Evolutionary conservation across 805 yeast species (phyloP), one percentile per base, ranked within the genome.

Genomic region (Candida golubevii): DNA sequence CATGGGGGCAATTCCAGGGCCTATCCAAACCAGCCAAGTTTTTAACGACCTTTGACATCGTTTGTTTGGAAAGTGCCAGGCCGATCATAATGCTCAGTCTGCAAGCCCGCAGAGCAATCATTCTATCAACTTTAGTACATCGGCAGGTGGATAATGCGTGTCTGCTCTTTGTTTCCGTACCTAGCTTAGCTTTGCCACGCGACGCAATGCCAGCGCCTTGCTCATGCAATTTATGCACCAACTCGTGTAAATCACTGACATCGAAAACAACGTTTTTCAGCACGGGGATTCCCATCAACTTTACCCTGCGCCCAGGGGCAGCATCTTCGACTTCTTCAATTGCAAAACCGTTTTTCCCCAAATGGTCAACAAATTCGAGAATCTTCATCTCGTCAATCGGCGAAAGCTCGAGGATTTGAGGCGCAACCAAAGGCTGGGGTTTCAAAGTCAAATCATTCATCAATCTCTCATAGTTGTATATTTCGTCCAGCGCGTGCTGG

Each of bases 1-100:
- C 99, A 65, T 93, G 99, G 0, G 99, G 99, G 58, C 89, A 82
- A 55, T 83, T 85, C 99, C 99, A 93, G 0, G 99, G 99, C 59
- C 88, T 87, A 49, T 88, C 90, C 33, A 93, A 69, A 0, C 62
- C 67, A 10, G 91, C 79, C 41, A 93, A 67, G 56, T 88, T 76
- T 28, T 67, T 60, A 6, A 93, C 90, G 2, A 93, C 80, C 33
- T 58, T 67, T 1, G 63, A 59, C 99, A 93, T 93, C 7, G 79
- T 75, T 8, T 61, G 69, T 28, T 43, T 51, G 7, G 71, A 73
- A 36, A 93, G 69, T 4, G 83, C 77, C 51, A 76, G 82, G 0
- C 99, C 99, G 38, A 93, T 82, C 99, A 93, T 93, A 26, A 91
- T 87, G 52, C 96, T 88, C 41, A 82, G 80, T 39, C 99, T 71